phyloP scores from a whole-genome alignment of 1,284 basidiomycete species.

The Rhodotorula sp. region DNA sequence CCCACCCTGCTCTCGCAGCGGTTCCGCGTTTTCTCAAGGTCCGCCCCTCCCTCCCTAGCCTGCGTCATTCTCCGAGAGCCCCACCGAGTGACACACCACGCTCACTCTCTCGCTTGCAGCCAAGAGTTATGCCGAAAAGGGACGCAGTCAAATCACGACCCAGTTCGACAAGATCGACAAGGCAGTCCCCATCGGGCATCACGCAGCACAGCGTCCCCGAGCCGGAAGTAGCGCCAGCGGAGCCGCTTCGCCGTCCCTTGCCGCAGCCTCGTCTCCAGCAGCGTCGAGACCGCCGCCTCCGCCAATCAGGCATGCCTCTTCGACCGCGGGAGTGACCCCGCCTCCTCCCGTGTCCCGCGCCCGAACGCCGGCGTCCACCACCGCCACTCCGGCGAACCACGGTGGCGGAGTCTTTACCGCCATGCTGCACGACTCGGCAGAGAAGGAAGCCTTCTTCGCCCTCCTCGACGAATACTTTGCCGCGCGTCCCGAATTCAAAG shows the following conservation, averaged over 20 bases:
- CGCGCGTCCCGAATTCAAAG: slow-evolving; percentile 26
- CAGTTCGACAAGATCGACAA: slow-evolving; percentile 23
- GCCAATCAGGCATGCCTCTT: background rate
- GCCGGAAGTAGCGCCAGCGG: background rate
- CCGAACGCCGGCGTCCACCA: background rate
- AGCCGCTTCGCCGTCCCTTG: background rate
- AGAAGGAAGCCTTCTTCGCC: slow-evolving; percentile 37
- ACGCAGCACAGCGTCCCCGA: background rate
- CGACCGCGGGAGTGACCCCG: background rate
- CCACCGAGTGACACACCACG: background rate
- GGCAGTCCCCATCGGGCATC: slow-evolving; percentile 6
- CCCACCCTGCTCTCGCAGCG: slow-evolving; percentile 1
- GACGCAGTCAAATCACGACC: slow-evolving; percentile 12
- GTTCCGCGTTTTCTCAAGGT: slow-evolving; percentile 2
- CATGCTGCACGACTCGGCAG: slow-evolving; percentile 2
- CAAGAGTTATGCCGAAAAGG: slow-evolving; percentile 24
- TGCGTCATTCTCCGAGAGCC: background rate
- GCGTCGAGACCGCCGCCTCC: background rate
- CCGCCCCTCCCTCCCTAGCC: background rate
- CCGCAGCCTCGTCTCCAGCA: background rate
- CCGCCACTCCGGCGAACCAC: background rate
- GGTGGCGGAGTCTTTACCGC: slow-evolving; percentile 19
- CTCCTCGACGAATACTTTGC: slow-evolving; percentile 41
- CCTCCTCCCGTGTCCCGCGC: slow-evolving; percentile 4
- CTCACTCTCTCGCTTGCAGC: slow-evolving; percentile 16